Percentiles rank a stretch among this genome's conserved stretches.
These are phyloP conservation scores for Ogataea minuta DNA, from an alignment of 805 yeast species.

Conservation along the genomic window DNA sequence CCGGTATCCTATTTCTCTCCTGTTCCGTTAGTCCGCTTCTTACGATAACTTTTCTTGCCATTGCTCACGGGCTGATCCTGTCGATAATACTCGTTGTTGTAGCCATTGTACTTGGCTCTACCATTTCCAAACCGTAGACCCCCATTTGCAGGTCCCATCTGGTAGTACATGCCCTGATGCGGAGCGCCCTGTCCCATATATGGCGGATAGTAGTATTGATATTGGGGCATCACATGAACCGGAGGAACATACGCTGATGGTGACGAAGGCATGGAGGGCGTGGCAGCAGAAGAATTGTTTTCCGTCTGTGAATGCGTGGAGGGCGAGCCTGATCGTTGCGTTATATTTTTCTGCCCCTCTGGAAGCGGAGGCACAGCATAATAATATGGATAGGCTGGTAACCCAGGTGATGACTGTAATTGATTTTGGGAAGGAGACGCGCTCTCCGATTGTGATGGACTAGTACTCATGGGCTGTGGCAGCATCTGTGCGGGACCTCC, in stretches of 20 bases:
- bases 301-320: not conserved
- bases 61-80: constrained; percentile 1
- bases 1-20: constrained; percentile 1
- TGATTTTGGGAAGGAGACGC: constrained; percentile 7
- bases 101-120: constrained; percentile 7
- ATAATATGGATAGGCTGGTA: constrained; percentile 17
- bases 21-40: constrained; percentile 8
- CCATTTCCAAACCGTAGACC: constrained; percentile 12
- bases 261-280: constrained; percentile 5
- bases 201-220: constrained; percentile 20
- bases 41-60: constrained; percentile 6
- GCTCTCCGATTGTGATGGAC: constrained; percentile 2
- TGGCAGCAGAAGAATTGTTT: constrained; percentile 4
- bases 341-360: not conserved
- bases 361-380: constrained; percentile 14
- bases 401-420: constrained; percentile 2
- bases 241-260: constrained; percentile 11
- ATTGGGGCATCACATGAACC: constrained; percentile 15
- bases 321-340: not conserved
- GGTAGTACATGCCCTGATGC: constrained; percentile 16
- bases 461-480: constrained; percentile 2
- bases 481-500: constrained; percentile 9
- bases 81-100: constrained; percentile 7
- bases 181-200: constrained; percentile 11
- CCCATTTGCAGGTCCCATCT: constrained; percentile 2